Conservation (phyloP, 371 early-diverging fungal genomes). For the Apophysomyces sp. region DNA sequence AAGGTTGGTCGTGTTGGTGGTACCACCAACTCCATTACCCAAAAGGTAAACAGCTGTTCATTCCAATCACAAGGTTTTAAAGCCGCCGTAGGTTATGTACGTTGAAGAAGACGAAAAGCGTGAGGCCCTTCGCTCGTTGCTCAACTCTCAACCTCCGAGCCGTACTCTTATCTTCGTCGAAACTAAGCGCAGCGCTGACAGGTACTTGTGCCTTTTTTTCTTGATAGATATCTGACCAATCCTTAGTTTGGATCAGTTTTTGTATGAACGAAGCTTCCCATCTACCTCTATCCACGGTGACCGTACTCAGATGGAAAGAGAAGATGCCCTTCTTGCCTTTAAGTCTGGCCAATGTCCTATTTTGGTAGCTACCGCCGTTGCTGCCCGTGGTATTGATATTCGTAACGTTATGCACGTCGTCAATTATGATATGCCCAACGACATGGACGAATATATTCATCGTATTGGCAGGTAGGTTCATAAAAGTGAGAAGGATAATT, state of each 20-base stretch:
- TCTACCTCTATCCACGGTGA: constrained; percentile 98
- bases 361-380: constrained; percentile 99
- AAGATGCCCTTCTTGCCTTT: constrained; percentile 91
- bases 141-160: constrained; percentile 50
- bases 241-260: constrained; percentile 62
- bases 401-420: constrained; percentile 90
- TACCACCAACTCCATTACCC: constrained; percentile 52
- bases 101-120: constrained; percentile 90
- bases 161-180: constrained; percentile 98
- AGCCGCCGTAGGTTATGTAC: constrained; percentile 20
- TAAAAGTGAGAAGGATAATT: too few relatives aligned
- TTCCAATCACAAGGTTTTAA: background rate
- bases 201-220: constrained; percentile 65
- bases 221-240: constrained; percentile 35
- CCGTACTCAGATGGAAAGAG: constrained; percentile 96
- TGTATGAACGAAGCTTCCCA: constrained; percentile 73
- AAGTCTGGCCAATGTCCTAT: constrained; percentile 88
- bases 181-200: constrained; percentile 98
- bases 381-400: constrained; percentile 98
- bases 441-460: constrained; percentile 96
- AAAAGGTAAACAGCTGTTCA: constrained; percentile 24
- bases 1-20: constrained; percentile 59
- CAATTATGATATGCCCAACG: constrained; percentile 94
- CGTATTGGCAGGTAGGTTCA: constrained; percentile 88
- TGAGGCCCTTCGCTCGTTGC: constrained; percentile 31